A percentile compares a stretch with the other conserved stretches of the same genome.
phyloP scores from a whole-genome alignment of 1,284 basidiomycete species.

The Tilletia horrida region DNA sequence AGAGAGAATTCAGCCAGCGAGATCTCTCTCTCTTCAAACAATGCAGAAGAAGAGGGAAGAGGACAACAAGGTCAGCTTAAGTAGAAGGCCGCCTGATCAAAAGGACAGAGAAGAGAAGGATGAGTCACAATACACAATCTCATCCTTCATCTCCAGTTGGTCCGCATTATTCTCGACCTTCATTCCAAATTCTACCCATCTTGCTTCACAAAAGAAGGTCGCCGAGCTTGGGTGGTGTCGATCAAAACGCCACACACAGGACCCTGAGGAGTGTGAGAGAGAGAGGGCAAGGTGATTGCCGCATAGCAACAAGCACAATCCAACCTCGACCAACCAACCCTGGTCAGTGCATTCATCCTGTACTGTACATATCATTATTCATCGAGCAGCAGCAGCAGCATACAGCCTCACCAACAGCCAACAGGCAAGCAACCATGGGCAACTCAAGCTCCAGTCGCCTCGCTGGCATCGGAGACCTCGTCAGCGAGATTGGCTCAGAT shows the following conservation, averaged over 20 bases:
- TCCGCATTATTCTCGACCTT: too few species aligned
- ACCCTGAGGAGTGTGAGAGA: not conserved
- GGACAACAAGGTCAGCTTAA: not conserved
- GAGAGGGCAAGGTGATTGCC: not conserved
- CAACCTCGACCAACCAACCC: not conserved
- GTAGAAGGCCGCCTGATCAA: not conserved
- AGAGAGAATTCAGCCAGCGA: too few species aligned
- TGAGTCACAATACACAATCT: too few species aligned
- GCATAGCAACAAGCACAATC: conserved; percentile 1
- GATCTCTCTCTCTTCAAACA: too few species aligned
- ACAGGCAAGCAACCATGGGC: conserved; percentile 28
- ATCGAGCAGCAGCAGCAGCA: too few species aligned
- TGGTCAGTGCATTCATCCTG: not conserved
- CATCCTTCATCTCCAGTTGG: too few species aligned
- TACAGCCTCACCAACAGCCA: not conserved
- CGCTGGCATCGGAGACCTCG: conserved; percentile 41
- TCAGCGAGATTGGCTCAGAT: conserved; percentile 44
- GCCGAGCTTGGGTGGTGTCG: too few species aligned
- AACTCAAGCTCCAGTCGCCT: conserved; percentile 38
- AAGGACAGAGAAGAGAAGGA: not conserved
- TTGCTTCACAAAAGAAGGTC: too few species aligned
- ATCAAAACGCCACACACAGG: too few species aligned
- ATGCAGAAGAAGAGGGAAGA: too few species aligned
- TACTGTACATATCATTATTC: not conserved
- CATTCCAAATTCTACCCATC: too few species aligned